These are phyloP conservation scores for Pelargonium australe DNA, from an alignment of 441 rosid species.

Conservation along the genomic window DNA sequence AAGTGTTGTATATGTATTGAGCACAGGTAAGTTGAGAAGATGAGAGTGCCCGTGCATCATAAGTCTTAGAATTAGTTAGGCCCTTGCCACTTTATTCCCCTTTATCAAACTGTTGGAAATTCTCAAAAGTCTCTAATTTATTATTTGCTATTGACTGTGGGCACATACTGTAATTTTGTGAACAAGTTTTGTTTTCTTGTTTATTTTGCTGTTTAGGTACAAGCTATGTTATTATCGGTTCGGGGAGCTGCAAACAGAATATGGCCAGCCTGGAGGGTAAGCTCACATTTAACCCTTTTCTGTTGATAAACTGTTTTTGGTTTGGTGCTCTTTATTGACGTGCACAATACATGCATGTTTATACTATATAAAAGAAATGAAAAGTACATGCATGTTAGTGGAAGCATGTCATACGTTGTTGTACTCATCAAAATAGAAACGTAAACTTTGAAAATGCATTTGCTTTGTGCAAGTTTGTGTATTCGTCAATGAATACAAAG, in stretches of 20 bases:
- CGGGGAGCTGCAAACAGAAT: slow-evolving; percentile 85
- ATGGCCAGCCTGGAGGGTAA: slow-evolving; percentile 87
- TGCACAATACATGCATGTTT: not conserved
- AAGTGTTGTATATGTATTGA: no score
- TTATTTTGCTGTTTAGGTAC: slow-evolving; percentile 49
- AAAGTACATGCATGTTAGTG: not conserved
- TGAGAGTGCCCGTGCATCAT: not conserved
- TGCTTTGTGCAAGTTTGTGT: not conserved
- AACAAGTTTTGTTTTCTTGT: slow-evolving; percentile 8
- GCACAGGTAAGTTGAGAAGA: no score
- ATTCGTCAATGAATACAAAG: not conserved
- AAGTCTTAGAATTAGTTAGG: not conserved
- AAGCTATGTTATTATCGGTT: slow-evolving; percentile 90
- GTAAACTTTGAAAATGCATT: not conserved
- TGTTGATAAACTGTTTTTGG: not conserved
- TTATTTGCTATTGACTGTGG: not conserved
- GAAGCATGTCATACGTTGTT: not conserved
- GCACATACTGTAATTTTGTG: not conserved
- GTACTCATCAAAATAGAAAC: not conserved
- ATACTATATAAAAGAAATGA: not conserved
- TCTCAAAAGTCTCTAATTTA: not conserved
- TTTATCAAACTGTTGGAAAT: not conserved
- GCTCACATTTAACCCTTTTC: slow-evolving; percentile 16
- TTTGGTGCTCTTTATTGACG: not conserved
- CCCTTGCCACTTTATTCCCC: not conserved